Evolutionary conservation across 164 flowering plant species (phyloP).

Genomic region (Buxus sempervirens): DNA sequence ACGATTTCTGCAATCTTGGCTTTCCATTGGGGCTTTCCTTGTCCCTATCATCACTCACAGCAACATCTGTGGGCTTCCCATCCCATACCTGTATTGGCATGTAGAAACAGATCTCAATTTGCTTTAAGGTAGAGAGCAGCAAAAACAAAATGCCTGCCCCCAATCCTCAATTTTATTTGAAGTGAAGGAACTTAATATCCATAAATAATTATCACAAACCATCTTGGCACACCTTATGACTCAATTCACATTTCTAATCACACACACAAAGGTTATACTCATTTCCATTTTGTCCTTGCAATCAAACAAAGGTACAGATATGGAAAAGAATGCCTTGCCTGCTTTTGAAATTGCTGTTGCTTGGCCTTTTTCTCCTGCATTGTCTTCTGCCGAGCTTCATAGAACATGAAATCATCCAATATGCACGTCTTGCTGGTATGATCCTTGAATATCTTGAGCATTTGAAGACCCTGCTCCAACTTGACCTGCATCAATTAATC

Average conservation of each 20-base stretch:
- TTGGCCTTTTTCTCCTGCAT: slow-evolving; percentile 75
- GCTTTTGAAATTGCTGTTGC: slow-evolving; percentile 62
- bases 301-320: too few relatives aligned
- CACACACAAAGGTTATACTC: too few relatives aligned
- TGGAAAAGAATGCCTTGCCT: slow-evolving; percentile 36
- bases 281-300: too few relatives aligned
- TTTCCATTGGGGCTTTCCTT: slow-evolving; percentile 30
- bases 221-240: too few relatives aligned
- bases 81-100: slow-evolving; percentile 47
- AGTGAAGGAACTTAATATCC: too few relatives aligned
- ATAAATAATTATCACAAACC: too few relatives aligned
- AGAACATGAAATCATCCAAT: slow-evolving; percentile 82
- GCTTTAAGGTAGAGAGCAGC: too few relatives aligned
- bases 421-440: slow-evolving; percentile 61
- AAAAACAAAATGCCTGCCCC: too few relatives aligned
- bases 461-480: slow-evolving; percentile 69
- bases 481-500: slow-evolving; percentile 43
- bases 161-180: too few relatives aligned
- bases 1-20: slow-evolving; percentile 25
- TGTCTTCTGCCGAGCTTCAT: slow-evolving; percentile 71
- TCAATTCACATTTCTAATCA: too few relatives aligned
- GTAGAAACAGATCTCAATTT: too few relatives aligned
- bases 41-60: slow-evolving; percentile 32
- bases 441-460: slow-evolving; percentile 80
- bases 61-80: slow-evolving; percentile 36